A percentile compares a stretch with the other conserved stretches of the same genome.
phyloP scores from a whole-genome alignment of 2,329 filamentous ascomycete genomes.

The Aphanocladium album region DNA sequence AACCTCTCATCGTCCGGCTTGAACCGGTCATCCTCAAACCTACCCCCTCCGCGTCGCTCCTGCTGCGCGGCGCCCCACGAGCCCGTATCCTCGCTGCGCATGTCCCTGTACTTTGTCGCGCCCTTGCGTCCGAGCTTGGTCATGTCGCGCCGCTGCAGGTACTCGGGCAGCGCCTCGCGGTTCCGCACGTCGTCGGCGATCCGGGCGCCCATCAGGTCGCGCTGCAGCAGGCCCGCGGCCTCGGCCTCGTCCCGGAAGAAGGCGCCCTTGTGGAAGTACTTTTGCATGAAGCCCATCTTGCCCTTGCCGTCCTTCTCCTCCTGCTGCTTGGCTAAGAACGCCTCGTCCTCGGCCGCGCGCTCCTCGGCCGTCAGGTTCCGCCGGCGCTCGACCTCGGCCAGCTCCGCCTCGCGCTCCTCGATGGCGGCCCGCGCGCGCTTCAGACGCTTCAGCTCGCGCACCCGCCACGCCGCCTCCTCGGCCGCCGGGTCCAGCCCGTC shows the following conservation, averaged over 20 bases:
- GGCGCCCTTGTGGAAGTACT: constrained; percentile 94
- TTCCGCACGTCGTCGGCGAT: constrained; percentile 82
- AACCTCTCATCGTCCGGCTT: constrained; percentile 55
- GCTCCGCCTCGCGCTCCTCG: constrained; percentile 75
- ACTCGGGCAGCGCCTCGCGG: constrained; percentile 79
- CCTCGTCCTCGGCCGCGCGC: constrained; percentile 77
- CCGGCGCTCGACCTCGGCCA: constrained; percentile 83
- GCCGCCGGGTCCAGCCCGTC: constrained; percentile 83
- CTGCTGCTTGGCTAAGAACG: constrained; percentile 69
- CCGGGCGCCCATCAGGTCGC: constrained; percentile 79
- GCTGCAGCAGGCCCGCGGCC: constrained; percentile 67
- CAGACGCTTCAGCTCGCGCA: constrained; percentile 83
- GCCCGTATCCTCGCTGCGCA: constrained; percentile 87
- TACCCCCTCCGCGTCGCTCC: constrained; percentile 28
- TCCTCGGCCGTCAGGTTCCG: constrained; percentile 84
- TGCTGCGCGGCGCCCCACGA: constrained; percentile 65
- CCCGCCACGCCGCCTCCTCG: constrained; percentile 87
- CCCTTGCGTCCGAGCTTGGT: constrained; percentile 91
- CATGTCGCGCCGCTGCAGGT: constrained; percentile 89
- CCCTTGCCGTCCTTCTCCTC: constrained; percentile 74
- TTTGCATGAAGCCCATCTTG: constrained; percentile 86
- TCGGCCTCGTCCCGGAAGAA: constrained; percentile 84
- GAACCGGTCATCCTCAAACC: constrained; percentile 59
- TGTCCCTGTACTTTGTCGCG: constrained; percentile 81
- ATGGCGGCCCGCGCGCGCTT: constrained; percentile 83